A percentile compares a stretch with the other conserved stretches of the same genome.
These are phyloP conservation scores for Boletus semigastroideus DNA, from an alignment of 1,284 basidiomycete species.

Conservation along the genomic window DNA sequence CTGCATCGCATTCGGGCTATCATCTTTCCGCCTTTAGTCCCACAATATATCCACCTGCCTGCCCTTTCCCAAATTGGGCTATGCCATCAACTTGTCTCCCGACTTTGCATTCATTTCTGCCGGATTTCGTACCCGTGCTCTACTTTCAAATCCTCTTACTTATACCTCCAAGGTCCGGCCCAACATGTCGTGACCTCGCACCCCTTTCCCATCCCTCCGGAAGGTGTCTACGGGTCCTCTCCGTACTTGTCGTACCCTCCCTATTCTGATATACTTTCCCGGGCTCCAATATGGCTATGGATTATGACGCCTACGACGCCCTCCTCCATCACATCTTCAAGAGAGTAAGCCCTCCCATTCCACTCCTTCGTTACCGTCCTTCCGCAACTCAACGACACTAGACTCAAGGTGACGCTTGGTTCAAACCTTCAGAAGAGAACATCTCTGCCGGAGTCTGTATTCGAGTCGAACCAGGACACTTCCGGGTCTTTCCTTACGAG, in stretches of 20 bases:
- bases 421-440: conserved; percentile 47
- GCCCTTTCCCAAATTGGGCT: conserved; percentile 9
- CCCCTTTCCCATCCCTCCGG: conserved; percentile 4
- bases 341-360: conserved; percentile 6
- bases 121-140: conserved; percentile 7
- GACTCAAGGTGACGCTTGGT: conserved; percentile 59
- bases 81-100: neutral
- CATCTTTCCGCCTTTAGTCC: neutral
- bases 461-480: conserved; percentile 58
- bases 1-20: conserved; percentile 5
- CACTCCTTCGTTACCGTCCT: neutral
- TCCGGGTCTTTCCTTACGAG: conserved; percentile 74
- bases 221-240: conserved; percentile 13
- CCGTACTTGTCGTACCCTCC: conserved; percentile 26
- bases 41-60: conserved; percentile 2
- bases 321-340: conserved; percentile 36
- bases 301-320: conserved; percentile 36
- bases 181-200: neutral
- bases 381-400: conserved; percentile 20
- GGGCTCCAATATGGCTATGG: conserved; percentile 29
- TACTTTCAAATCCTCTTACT: conserved; percentile 19
- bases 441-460: conserved; percentile 60
- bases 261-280: neutral
- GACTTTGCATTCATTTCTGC: neutral
- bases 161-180: conserved; percentile 14